phyloP scores from a whole-genome alignment of 2,329 filamentous ascomycete genomes.

The Paramyrothecium sp. region DNA sequence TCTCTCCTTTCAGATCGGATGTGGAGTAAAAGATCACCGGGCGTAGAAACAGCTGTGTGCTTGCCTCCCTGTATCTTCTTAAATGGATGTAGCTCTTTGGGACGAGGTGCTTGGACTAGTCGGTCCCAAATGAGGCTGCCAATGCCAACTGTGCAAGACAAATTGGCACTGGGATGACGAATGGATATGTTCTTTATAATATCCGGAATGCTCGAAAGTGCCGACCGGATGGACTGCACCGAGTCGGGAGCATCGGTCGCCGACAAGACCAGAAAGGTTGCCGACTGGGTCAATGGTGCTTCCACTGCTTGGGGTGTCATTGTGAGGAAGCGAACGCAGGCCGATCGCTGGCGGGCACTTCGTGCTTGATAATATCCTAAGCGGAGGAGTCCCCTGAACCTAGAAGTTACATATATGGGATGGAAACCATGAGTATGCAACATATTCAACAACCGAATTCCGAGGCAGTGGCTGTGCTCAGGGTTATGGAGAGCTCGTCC shows the following conservation, averaged over 20 bases:
- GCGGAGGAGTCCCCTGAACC: too few relatives aligned
- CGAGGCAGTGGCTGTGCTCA: too few relatives aligned
- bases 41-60: slow-evolving; percentile 53
- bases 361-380: too few relatives aligned
- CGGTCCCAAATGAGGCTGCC: slow-evolving; percentile 50
- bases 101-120: slow-evolving; percentile 40
- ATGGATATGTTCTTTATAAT: slow-evolving; percentile 53
- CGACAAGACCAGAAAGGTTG: slow-evolving; percentile 52
- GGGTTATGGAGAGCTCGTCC: too few relatives aligned
- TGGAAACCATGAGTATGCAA: too few relatives aligned
- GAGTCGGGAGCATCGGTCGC: slow-evolving; percentile 32
- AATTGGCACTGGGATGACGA: slow-evolving; percentile 40
- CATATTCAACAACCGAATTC: too few relatives aligned
- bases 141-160: slow-evolving; percentile 54
- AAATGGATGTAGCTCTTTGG: slow-evolving; percentile 52
- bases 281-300: slow-evolving; percentile 48
- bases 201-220: slow-evolving; percentile 39
- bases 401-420: too few relatives aligned
- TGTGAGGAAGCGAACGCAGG: background rate
- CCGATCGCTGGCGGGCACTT: too few relatives aligned
- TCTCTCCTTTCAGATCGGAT: slow-evolving; percentile 57
- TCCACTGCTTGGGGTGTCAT: slow-evolving; percentile 40
- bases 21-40: slow-evolving; percentile 57
- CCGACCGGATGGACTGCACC: slow-evolving; percentile 38
- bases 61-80: slow-evolving; percentile 40